Evolutionary conservation across 2,329 filamentous ascomycete species (phyloP).

Genomic region (Colletotrichum sp.): DNA sequence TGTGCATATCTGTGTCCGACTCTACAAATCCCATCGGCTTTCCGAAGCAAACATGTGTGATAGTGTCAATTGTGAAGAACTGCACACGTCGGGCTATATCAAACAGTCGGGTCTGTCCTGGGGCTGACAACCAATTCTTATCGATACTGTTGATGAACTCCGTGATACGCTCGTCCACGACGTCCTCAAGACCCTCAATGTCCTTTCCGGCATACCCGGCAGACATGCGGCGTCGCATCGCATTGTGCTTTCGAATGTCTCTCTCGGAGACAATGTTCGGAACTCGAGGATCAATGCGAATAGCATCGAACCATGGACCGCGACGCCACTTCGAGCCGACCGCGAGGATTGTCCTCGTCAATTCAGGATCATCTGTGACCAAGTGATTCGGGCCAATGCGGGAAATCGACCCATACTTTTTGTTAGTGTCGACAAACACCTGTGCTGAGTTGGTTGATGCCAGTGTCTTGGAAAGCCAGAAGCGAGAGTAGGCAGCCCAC

Average conservation of each 20-base stretch:
- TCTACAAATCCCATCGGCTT: constrained; percentile 51
- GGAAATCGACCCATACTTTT: not conserved
- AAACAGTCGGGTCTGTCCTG: constrained; percentile 41
- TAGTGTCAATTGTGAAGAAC: constrained; percentile 59
- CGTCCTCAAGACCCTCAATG: constrained; percentile 51
- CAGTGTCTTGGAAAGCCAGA: not conserved
- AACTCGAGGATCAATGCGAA: constrained; percentile 55
- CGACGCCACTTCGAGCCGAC: constrained; percentile 41
- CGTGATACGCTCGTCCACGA: constrained; percentile 52
- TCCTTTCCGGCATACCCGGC: constrained; percentile 59
- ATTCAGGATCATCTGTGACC: constrained; percentile 41
- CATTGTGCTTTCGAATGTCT: constrained; percentile 48
- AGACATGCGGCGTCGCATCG: constrained; percentile 52
- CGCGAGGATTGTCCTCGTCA: constrained; percentile 40
- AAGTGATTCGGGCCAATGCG: constrained; percentile 49
- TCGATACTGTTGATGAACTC: constrained; percentile 49
- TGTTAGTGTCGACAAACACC: not conserved
- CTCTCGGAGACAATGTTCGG: constrained; percentile 58
- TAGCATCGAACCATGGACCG: constrained; percentile 50
- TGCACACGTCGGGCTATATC: constrained; percentile 54
- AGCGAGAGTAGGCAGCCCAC: not conserved
- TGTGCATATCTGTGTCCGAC: constrained; percentile 49
- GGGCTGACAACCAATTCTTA: constrained; percentile 33
- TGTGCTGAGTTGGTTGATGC: not conserved
- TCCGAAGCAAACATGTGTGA: constrained; percentile 56